A percentile compares a stretch with the other conserved stretches of the same genome.
Evolutionary conservation across 208 protist species (phyloP).

Genomic region (Trypanosoma mega): DNA sequence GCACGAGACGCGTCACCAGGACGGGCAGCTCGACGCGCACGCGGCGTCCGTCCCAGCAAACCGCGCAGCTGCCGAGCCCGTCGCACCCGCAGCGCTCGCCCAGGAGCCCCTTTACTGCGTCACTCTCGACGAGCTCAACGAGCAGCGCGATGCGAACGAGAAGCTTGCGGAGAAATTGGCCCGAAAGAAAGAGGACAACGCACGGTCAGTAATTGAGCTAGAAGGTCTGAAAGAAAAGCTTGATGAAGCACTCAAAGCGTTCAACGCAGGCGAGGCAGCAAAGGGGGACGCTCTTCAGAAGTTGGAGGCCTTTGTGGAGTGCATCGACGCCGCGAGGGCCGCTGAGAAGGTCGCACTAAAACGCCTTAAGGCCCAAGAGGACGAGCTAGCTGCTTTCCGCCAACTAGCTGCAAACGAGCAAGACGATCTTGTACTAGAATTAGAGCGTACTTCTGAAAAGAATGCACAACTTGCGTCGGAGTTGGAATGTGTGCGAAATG

Average conservation of each 20-base stretch:
- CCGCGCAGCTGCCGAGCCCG: conserved; percentile 13
- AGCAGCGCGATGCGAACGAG: conserved; percentile 20
- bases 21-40: conserved; percentile 8
- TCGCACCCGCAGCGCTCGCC: conserved; percentile 13
- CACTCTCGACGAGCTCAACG: conserved; percentile 23
- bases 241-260: conserved; percentile 18
- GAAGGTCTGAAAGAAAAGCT: conserved; percentile 26
- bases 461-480: conserved; percentile 20
- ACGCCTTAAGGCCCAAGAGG: conserved; percentile 10
- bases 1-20: conserved; percentile 17
- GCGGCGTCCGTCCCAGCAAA: conserved; percentile 7
- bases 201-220: conserved; percentile 19
- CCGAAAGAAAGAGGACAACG: conserved; percentile 18
- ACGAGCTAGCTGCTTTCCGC: conserved; percentile 20
- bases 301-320: conserved; percentile 39
- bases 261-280: not conserved
- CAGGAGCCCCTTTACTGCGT: conserved; percentile 24
- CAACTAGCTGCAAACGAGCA: conserved; percentile 22
- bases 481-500: conserved; percentile 15
- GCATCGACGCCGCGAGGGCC: conserved; percentile 16
- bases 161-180: conserved; percentile 19
- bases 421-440: conserved; percentile 7
- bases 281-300: conserved; percentile 29
- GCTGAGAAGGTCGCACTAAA: conserved; percentile 17
- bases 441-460: conserved; percentile 27